Evolutionary conservation across 176 grass and related monocot genomes (phyloP).

Genomic region (Phyllostachys edulis): DNA sequence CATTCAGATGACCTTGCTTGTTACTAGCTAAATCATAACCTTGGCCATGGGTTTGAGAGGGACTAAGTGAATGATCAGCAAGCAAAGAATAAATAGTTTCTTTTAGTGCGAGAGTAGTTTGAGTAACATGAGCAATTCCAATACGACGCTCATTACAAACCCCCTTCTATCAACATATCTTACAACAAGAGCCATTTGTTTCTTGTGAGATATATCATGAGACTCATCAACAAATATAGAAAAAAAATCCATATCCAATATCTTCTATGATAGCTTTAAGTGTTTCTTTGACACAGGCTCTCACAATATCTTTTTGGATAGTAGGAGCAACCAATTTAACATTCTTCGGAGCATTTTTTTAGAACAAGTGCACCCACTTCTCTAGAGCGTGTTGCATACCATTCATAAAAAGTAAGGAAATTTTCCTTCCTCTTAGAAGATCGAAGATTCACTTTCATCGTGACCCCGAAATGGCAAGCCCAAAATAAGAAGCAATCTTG

Average conservation of each 20-base stretch:
- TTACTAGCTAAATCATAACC: not conserved
- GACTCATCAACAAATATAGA: no score
- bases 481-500: not conserved
- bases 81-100: not conserved
- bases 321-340: no score
- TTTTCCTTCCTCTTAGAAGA: not conserved
- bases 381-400: not conserved
- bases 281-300: no score
- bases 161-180: not conserved
- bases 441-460: not conserved
- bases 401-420: not conserved
- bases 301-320: no score
- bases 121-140: not conserved
- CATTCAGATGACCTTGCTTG: not conserved
- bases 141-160: no score
- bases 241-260: no score
- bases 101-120: not conserved
- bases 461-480: not conserved
- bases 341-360: no score
- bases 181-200: not conserved
- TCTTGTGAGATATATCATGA: no score
- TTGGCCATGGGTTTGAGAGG: not conserved
- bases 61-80: not conserved
- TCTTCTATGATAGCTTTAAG: no score
- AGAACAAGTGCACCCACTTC: no score